Base-by-base conservation (phyloP, 2,329 filamentous ascomycete species). In the Fusarium sp. region DNA sequence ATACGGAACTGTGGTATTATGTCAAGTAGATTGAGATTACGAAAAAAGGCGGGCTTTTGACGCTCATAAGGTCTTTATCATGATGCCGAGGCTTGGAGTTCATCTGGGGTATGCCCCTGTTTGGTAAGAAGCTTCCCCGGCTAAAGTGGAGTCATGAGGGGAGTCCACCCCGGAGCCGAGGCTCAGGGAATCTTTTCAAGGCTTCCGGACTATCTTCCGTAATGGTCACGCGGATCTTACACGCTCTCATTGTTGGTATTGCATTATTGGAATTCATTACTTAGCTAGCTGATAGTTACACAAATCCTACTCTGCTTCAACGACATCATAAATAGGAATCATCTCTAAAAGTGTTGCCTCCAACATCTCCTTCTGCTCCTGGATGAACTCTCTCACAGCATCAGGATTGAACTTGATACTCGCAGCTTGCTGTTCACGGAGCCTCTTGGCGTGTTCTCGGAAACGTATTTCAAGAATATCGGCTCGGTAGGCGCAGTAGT, bases 381-480 rank as follows among this genome's bases (percentile, higher is more conserved):
- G 38, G 7, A 78, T 50, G 35, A 70, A 78, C 17, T 42, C 52
- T 45, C 50, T 66, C 10, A 66, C 67, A 10, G 41, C 67, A 2
- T 54, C 40, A 9, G 69, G 59, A 30, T 75, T 63, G 52, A 75
- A 77, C 33, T 37, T 59, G 20, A 66, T 30, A 37, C 65, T 60
- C 5, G 46, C 58, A 7, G 33, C 59, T 63, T 70, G 59, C 4
- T 62, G 57, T 41, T 67, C 40, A 3, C 68, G 60, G 42, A 71
- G 57, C 40, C 67, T 63, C 48, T 64, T 67, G 12, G 54, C 52
- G 23, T 69, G 61, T 14, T 61, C 67, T 12, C 75, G 64, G 32
- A 80, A 64, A 2, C 89, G 85, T 76, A 90, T 87, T 75, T 90
- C 86, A 18, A 91, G 80, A 85, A 20, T 53, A 1, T 68, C 65